phyloP scores from a whole-genome alignment of 2,329 filamentous ascomycete genomes.

The Aureobasidium sp. region DNA sequence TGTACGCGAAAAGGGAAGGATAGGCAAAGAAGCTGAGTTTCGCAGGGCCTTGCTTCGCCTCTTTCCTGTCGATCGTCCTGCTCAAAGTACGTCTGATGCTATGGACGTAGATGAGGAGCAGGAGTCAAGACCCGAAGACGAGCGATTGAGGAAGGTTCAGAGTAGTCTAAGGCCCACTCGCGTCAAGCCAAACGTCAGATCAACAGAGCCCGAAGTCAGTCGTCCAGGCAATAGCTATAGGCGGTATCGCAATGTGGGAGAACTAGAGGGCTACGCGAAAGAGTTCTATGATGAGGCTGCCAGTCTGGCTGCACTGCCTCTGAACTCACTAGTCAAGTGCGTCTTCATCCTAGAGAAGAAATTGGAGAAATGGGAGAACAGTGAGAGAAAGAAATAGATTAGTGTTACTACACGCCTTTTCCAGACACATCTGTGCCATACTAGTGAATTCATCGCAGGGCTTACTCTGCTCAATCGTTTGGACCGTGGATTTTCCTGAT shows the following conservation, averaged over 20 bases:
- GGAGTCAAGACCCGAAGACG: background rate
- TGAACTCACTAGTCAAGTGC: conserved; percentile 44
- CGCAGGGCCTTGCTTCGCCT: conserved; percentile 33
- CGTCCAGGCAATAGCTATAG: conserved; percentile 47
- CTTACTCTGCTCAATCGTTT: background rate
- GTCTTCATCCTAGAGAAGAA: conserved; percentile 45
- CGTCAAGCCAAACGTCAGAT: conserved; percentile 32
- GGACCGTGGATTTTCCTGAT: too few relatives aligned
- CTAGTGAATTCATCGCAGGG: background rate
- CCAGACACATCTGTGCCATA: background rate
- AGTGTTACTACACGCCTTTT: background rate
- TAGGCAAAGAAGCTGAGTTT: conserved; percentile 32
- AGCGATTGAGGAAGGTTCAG: conserved; percentile 39
- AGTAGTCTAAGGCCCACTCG: conserved; percentile 33
- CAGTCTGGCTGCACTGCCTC: conserved; percentile 41
- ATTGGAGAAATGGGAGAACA: conserved; percentile 34
- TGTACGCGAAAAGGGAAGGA: conserved; percentile 27
- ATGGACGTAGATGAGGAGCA: background rate
- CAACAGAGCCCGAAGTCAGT: conserved; percentile 23
- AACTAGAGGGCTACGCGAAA: conserved; percentile 38
- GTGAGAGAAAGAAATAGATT: conserved; percentile 22
- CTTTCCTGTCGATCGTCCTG: conserved; percentile 31
- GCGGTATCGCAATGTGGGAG: conserved; percentile 40
- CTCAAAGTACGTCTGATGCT: background rate
- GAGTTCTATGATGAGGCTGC: conserved; percentile 47